phyloP scores from a whole-genome alignment of 2,329 filamentous ascomycete species.

The Fonsecaea nubica region DNA sequence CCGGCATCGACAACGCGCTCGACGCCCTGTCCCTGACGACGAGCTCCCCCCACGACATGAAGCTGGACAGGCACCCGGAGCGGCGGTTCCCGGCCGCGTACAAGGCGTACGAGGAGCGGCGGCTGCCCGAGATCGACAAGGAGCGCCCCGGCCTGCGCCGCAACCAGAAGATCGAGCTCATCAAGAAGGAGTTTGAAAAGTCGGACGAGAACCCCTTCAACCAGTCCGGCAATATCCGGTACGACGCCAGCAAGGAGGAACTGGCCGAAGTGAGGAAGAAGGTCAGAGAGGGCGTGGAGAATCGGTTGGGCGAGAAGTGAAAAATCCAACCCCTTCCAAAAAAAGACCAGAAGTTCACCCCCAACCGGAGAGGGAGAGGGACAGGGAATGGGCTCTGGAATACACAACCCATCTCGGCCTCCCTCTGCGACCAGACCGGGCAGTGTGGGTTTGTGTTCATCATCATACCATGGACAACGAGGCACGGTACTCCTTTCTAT shows the following conservation, averaged over 20 bases:
- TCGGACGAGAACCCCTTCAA: constrained; percentile 95
- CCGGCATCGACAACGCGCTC: constrained; percentile 91
- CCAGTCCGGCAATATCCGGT: constrained; percentile 71
- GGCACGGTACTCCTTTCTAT: too few species aligned
- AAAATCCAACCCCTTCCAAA: not conserved
- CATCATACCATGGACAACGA: too few species aligned
- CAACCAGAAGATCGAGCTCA: constrained; percentile 82
- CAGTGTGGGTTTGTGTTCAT: too few species aligned
- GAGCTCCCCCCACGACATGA: constrained; percentile 61
- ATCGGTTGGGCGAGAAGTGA: constrained; percentile 57
- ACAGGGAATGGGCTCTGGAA: too few species aligned
- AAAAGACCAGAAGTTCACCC: too few species aligned
- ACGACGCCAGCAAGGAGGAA: constrained; percentile 82
- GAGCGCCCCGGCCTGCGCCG: constrained; percentile 80
- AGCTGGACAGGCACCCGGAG: constrained; percentile 89
- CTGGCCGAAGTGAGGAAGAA: constrained; percentile 67
- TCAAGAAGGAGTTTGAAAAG: constrained; percentile 92
- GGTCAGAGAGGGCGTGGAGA: constrained; percentile 78
- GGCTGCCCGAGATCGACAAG: constrained; percentile 82
- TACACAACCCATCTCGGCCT: too few species aligned
- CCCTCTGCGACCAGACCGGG: too few species aligned
- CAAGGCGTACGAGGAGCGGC: constrained; percentile 78
- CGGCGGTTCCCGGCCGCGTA: constrained; percentile 85
- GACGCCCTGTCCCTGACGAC: constrained; percentile 78
- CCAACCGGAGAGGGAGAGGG: too few species aligned